A percentile compares a stretch with the other conserved stretches of the same genome.
Conservation (phyloP, 257 asterid species). For the Solanum clarkiae region DNA sequence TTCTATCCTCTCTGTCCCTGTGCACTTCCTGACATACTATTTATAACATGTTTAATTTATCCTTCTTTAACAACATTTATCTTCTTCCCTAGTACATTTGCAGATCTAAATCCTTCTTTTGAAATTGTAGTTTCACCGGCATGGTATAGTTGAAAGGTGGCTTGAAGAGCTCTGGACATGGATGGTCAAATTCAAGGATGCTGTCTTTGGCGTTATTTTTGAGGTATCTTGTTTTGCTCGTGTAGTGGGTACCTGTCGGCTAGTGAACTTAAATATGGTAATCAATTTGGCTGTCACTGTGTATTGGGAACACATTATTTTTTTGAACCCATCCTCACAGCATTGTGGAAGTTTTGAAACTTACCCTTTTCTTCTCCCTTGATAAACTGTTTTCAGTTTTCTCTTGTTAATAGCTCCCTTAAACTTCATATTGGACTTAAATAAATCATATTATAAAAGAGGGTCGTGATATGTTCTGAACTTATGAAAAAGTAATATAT, state of each 20-base stretch:
- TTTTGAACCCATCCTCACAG: not conserved
- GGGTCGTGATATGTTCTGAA: not conserved
- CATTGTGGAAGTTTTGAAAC: not conserved
- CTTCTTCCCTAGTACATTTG: not conserved
- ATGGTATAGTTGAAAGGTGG: constrained; percentile 84
- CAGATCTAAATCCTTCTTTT: not conserved
- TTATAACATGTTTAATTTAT: not conserved
- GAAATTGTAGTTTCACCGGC: constrained; percentile 61
- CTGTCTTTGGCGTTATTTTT: constrained; percentile 38
- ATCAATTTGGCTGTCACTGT: not conserved
- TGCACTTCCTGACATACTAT: not conserved
- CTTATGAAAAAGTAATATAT: not conserved
- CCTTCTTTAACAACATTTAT: not conserved
- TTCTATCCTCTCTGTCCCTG: not conserved
- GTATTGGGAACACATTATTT: not conserved
- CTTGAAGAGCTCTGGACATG: constrained; percentile 85
- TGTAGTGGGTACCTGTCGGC: not conserved
- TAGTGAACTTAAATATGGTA: not conserved
- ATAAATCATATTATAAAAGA: not conserved
- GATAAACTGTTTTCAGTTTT: not conserved
- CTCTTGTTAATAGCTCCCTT: not conserved
- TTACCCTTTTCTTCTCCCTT: not conserved
- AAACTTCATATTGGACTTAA: not conserved
- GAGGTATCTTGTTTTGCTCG: constrained; percentile 48
- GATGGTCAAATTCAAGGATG: constrained; percentile 70